Percentiles rank a stretch among this genome's conserved stretches.
These are phyloP conservation scores for Venturia effusa DNA, from an alignment of 2,329 filamentous ascomycete species.

Conservation along the genomic window DNA sequence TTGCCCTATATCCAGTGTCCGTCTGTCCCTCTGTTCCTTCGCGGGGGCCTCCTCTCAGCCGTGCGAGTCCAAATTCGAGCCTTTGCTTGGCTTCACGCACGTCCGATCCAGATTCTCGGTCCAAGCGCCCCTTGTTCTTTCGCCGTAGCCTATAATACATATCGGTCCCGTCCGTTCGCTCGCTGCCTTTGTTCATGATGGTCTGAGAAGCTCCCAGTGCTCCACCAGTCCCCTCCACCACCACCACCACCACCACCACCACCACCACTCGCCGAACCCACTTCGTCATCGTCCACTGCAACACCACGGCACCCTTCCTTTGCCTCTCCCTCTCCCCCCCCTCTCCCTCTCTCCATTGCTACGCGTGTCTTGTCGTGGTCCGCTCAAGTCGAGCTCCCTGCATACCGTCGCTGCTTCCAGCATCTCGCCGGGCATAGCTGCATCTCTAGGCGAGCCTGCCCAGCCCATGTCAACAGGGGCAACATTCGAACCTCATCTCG, in stretches of 20 bases:
- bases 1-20: too few species aligned
- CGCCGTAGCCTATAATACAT: not conserved
- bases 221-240: not conserved
- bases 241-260: not conserved
- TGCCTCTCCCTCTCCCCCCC: not conserved
- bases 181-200: not conserved
- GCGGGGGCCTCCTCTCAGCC: not conserved
- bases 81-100: conserved; percentile 1
- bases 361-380: not conserved
- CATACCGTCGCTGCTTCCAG: conserved; percentile 4
- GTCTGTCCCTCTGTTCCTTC: not conserved
- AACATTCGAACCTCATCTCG: conserved; percentile 5
- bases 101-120: conserved; percentile 5
- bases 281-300: not conserved
- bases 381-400: not conserved
- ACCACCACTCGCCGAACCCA: not conserved
- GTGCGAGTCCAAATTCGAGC: not conserved
- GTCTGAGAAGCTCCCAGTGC: conserved; percentile 6
- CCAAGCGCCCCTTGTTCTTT: conserved; percentile 1
- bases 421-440: not conserved
- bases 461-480: not conserved
- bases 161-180: not conserved
- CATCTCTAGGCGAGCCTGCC: conserved; percentile 4
- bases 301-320: not conserved
- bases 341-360: not conserved